These are phyloP conservation scores for Endoconidiophora laricicola DNA, from an alignment of 2,329 filamentous ascomycete species.

Conservation along the genomic window DNA sequence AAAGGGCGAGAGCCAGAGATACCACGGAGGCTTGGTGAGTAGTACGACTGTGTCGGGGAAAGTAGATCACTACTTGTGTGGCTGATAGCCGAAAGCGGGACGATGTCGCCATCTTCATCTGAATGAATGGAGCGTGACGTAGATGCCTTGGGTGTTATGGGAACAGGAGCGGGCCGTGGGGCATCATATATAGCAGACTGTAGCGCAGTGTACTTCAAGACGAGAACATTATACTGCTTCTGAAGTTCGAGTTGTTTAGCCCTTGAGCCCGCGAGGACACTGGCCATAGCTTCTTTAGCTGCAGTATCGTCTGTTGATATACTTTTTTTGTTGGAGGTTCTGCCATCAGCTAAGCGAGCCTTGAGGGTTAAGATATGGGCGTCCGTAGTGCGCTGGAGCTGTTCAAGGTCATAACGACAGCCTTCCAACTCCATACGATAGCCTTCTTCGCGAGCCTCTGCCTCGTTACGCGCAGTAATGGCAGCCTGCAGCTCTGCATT, in stretches of 20 bases:
- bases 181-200: constrained; percentile 30
- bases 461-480: constrained; percentile 39
- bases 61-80: neutral
- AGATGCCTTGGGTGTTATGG: neutral
- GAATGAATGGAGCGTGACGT: neutral
- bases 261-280: constrained; percentile 32
- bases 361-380: constrained; percentile 32
- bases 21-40: neutral
- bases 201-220: constrained; percentile 34
- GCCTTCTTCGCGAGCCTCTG: constrained; percentile 41
- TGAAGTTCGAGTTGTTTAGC: constrained; percentile 37
- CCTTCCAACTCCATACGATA: constrained; percentile 41
- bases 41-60: constrained; percentile 2
- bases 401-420: constrained; percentile 30
- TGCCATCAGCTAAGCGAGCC: constrained; percentile 22
- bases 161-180: constrained; percentile 3
- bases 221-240: constrained; percentile 32
- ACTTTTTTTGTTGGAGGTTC: constrained; percentile 18
- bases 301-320: neutral
- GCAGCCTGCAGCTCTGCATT: constrained; percentile 43
- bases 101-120: constrained; percentile 14
- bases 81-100: constrained; percentile 16
- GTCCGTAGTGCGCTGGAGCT: constrained; percentile 26
- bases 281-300: constrained; percentile 1
- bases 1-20: constrained; percentile 23